These are phyloP conservation scores for Heracleum sosnowskyi DNA, from an alignment of 129 eudicot genomes.

Conservation along the genomic window DNA sequence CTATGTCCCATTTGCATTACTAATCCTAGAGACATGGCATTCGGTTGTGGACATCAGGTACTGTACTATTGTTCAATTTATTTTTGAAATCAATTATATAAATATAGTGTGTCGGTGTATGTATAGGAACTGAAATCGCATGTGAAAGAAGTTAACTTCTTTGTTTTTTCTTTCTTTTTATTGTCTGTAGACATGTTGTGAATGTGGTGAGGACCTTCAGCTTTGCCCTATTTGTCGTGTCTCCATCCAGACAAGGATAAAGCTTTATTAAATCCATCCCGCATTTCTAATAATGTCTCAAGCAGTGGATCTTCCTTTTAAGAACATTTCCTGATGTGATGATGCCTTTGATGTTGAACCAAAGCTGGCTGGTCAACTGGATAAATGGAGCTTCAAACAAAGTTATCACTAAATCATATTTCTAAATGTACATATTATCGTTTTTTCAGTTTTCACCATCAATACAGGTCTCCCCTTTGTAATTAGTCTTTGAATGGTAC, in stretches of 20 bases:
- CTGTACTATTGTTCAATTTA: not conserved
- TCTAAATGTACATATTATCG: not conserved
- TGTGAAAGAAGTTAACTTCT: not conserved
- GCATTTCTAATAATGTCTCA: not conserved
- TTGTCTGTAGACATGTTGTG: conserved; percentile 32
- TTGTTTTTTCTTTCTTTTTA: not conserved
- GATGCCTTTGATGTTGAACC: not conserved
- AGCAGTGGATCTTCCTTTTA: not conserved
- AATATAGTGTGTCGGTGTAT: not conserved
- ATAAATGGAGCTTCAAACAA: not conserved
- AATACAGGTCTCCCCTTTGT: not conserved
- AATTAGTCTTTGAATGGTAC: not conserved
- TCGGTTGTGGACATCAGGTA: conserved; percentile 98
- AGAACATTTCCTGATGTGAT: not conserved
- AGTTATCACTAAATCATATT: not conserved
- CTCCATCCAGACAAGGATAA: conserved; percentile 63
- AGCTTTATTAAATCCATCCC: conserved; percentile 41
- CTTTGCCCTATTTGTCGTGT: conserved; percentile 76
- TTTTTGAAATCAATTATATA: not conserved
- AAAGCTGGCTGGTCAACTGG: not conserved
- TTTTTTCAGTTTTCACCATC: not conserved
- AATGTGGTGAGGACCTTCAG: conserved; percentile 68
- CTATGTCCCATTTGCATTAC: conserved; percentile 75
- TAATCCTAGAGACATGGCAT: conserved; percentile 73
- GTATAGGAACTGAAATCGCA: not conserved